Evolutionary conservation across 805 yeast species (phyloP).

Genomic region (Candida boleticola): DNA sequence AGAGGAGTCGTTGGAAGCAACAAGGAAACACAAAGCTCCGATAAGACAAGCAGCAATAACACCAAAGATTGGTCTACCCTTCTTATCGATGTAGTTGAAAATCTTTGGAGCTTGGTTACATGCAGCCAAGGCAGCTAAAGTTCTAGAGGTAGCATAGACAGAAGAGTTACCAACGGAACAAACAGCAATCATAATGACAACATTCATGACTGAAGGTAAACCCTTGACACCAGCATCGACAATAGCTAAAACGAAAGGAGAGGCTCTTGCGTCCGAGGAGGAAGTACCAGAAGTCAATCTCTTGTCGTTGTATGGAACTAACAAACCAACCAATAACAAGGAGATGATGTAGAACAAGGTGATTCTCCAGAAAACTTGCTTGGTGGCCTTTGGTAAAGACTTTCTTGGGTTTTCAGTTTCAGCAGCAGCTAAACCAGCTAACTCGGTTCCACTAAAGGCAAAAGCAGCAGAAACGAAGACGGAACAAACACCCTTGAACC

Average conservation of each 20-base stretch:
- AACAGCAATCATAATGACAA: slow-evolving; percentile 64
- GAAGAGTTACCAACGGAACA: slow-evolving; percentile 74
- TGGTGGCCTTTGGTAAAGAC: slow-evolving; percentile 40
- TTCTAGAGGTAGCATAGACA: slow-evolving; percentile 68
- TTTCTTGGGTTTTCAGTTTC: slow-evolving; percentile 38
- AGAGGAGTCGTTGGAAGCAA: slow-evolving; percentile 38
- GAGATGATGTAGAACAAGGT: slow-evolving; percentile 40
- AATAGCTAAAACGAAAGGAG: slow-evolving; percentile 76
- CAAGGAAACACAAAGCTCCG: slow-evolving; percentile 58
- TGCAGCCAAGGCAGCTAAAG: slow-evolving; percentile 63
- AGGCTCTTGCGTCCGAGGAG: slow-evolving; percentile 58
- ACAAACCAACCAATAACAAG: slow-evolving; percentile 37
- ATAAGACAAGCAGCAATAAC: slow-evolving; percentile 51
- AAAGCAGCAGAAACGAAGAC: slow-evolving; percentile 46
- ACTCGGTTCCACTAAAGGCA: slow-evolving; percentile 36
- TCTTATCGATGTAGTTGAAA: slow-evolving; percentile 68
- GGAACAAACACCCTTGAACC: slow-evolving; percentile 67
- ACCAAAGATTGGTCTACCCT: slow-evolving; percentile 77
- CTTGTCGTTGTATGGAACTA: slow-evolving; percentile 32
- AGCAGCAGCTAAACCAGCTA: slow-evolving; percentile 37
- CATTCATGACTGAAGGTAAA: slow-evolving; percentile 69
- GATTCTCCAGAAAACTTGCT: slow-evolving; percentile 43
- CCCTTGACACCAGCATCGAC: slow-evolving; percentile 63
- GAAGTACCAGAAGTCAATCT: slow-evolving; percentile 22
- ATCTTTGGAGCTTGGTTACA: slow-evolving; percentile 61